Conservation (phyloP, 768 basidiomycete species). For the Saitozyma sp. region DNA sequence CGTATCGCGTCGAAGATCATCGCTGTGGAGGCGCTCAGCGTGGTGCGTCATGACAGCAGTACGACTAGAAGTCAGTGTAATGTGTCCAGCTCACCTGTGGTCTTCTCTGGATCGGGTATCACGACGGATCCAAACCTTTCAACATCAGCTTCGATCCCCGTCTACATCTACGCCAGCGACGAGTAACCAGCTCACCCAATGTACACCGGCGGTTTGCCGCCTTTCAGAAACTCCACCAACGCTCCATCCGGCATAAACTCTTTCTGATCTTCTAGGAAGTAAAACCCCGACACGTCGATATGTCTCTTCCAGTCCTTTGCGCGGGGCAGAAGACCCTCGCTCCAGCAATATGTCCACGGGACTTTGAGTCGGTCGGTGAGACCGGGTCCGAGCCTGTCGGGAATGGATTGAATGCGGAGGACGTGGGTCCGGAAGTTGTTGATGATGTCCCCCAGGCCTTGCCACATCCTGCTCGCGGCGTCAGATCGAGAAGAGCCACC, state of each 20-base stretch:
- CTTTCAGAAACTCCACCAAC: constrained; percentile 58
- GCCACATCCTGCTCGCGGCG: constrained; percentile 12
- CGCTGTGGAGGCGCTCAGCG: constrained; percentile 42
- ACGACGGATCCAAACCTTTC: constrained; percentile 66
- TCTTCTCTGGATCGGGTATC: constrained; percentile 60
- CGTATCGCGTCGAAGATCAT: constrained; percentile 62
- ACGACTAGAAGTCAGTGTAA: not conserved
- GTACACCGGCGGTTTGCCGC: constrained; percentile 62
- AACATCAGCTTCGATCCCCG: not conserved
- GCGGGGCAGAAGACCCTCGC: constrained; percentile 62
- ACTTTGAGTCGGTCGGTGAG: constrained; percentile 61
- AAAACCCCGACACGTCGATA: constrained; percentile 68
- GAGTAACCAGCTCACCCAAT: constrained; percentile 57
- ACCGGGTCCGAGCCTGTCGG: constrained; percentile 57
- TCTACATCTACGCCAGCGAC: not conserved
- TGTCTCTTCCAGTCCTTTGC: constrained; percentile 66
- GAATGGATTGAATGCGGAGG: constrained; percentile 57
- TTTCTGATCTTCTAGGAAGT: constrained; percentile 62
- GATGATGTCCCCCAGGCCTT: constrained; percentile 61
- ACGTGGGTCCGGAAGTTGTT: constrained; percentile 59
- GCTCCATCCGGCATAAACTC: constrained; percentile 59
- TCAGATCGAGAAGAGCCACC: not conserved
- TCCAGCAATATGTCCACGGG: constrained; percentile 68
- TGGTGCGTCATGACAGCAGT: not conserved
- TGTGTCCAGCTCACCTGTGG: constrained; percentile 56